Conservation (phyloP, 2,329 filamentous ascomycete genomes). For the Rhinocladiella similis region DNA sequence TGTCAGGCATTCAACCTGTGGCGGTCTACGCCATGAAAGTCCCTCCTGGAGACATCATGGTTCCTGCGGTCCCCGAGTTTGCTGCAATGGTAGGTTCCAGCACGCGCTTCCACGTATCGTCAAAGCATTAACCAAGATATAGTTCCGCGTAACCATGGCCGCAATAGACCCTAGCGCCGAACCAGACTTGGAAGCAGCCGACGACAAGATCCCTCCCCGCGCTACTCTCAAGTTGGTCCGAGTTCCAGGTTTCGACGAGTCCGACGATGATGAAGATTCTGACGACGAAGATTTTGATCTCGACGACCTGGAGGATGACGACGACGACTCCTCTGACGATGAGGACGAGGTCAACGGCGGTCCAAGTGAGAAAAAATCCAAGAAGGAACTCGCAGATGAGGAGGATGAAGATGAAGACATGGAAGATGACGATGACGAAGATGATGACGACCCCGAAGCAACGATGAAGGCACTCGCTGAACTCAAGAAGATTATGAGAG, state of each 20-base stretch:
- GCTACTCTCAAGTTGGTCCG: constrained; percentile 92
- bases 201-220: constrained; percentile 54
- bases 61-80: constrained; percentile 76
- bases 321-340: constrained; percentile 53
- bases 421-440: constrained; percentile 69
- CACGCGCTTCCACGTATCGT: constrained; percentile 5
- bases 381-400: constrained; percentile 69
- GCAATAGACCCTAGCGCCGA: constrained; percentile 87
- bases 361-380: constrained; percentile 89
- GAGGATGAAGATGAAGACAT: constrained; percentile 75
- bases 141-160: constrained; percentile 99
- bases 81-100: constrained; percentile 73
- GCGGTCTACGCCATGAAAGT: constrained; percentile 92
- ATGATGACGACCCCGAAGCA: constrained; percentile 61
- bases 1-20: constrained; percentile 59
- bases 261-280: constrained; percentile 61
- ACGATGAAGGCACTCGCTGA: constrained; percentile 49
- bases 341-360: constrained; percentile 55
- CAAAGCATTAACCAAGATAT: constrained; percentile 11
- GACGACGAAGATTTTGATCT: constrained; percentile 44
- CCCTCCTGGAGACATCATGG: constrained; percentile 77
- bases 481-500: constrained; percentile 56
- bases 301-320: constrained; percentile 37
- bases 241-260: constrained; percentile 57
- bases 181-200: constrained; percentile 64